These are phyloP conservation scores for Flaveria linearis DNA, from an alignment of 129 eudicot genomes.

Conservation along the genomic window DNA sequence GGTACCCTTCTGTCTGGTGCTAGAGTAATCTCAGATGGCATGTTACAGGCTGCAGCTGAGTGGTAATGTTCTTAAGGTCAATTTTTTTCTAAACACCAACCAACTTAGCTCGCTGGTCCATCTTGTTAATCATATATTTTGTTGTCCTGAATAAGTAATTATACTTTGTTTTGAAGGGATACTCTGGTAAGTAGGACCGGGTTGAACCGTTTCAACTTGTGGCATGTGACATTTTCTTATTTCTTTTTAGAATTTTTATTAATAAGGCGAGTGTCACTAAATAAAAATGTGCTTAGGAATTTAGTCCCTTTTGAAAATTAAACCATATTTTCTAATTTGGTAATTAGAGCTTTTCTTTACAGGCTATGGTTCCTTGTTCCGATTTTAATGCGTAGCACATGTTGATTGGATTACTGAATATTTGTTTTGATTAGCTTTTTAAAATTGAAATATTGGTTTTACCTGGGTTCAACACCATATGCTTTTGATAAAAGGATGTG, in stretches of 20 bases:
- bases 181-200: background rate
- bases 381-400: background rate
- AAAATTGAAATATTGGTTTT: background rate
- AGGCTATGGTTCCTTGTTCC: background rate
- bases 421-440: background rate
- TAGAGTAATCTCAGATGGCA: conserved; percentile 83
- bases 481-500: background rate
- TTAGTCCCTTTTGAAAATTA: background rate
- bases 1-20: conserved; percentile 94
- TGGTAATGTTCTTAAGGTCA: conserved; percentile 46
- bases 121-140: background rate
- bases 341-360: background rate
- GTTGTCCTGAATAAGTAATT: background rate
- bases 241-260: background rate
- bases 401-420: background rate
- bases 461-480: background rate
- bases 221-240: background rate
- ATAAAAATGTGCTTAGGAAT: background rate
- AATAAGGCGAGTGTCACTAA: background rate
- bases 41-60: conserved; percentile 99
- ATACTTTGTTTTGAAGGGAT: background rate
- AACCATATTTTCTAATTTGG: background rate
- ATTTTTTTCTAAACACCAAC: background rate
- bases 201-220: background rate
- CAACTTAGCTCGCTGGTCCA: background rate